Conservation (phyloP, 2,329 filamentous ascomycete species). For the Monilinia aucupariae region DNA sequence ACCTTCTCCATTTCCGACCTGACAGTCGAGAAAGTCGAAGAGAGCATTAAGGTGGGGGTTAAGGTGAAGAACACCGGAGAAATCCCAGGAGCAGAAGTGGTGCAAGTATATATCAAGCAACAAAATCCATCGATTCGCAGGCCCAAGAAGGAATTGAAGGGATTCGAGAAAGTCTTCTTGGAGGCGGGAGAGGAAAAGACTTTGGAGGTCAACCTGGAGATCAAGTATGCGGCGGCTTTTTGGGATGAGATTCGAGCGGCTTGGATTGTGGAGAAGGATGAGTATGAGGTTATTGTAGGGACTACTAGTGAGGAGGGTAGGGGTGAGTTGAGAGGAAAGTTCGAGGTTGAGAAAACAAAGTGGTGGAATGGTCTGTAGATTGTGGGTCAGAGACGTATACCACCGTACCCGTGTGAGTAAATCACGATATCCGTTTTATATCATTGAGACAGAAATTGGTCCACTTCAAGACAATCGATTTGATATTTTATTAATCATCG, state of each 20-base stretch:
- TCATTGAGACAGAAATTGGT: background rate
- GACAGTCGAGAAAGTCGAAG: background rate
- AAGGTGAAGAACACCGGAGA: conserved; percentile 50
- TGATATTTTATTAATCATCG: background rate
- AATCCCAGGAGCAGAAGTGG: conserved; percentile 48
- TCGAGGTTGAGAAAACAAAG: conserved; percentile 54
- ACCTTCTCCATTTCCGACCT: conserved; percentile 45
- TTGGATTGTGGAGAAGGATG: conserved; percentile 39
- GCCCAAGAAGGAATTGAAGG: conserved; percentile 58
- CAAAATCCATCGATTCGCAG: conserved; percentile 44
- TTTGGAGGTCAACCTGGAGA: conserved; percentile 49
- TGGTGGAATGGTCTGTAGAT: conserved; percentile 62
- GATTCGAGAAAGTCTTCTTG: conserved; percentile 59
- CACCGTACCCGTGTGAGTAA: no score
- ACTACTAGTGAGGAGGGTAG: conserved; percentile 40
- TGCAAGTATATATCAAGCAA: conserved; percentile 53
- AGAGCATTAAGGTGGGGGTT: background rate
- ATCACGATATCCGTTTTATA: background rate
- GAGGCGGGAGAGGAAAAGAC: conserved; percentile 53
- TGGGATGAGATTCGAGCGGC: conserved; percentile 40
- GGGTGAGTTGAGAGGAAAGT: conserved; percentile 45
- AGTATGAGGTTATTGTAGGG: conserved; percentile 38
- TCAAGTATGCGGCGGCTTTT: conserved; percentile 37
- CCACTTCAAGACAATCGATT: background rate
- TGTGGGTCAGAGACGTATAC: no score